Evolutionary conservation across 257 asterid genomes (phyloP), one percentile per base, ranked within the genome.

Genomic region (Ocimum tenuiflorum): DNA sequence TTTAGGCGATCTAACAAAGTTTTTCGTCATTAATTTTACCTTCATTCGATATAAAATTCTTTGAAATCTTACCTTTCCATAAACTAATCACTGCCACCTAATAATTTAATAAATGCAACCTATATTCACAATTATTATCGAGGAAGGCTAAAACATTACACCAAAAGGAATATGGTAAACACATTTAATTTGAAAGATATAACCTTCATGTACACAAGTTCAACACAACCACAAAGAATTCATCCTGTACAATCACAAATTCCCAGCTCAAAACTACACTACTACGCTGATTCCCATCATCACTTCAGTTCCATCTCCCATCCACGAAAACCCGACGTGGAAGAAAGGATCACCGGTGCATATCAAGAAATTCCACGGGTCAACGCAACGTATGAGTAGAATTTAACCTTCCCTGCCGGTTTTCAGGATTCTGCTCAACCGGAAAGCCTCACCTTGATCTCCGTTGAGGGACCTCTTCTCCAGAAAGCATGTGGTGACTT

Each of bases 361-460:
- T 43, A 68, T 58, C 53, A 19, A 36, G 35, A 7, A 23, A 27
- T 20, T 45, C 38, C 45, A 57, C 5, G 42, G 39, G 10, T n/a
- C 14, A 56, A 54, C 14, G 11, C 20, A 18, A 35, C 8, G 50
- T 13, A n/a, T 29, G 7, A 18, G 33, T 65, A 33, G 67, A 22
- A 8, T 31, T 63, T 68, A 81, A 24, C 58, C 73, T 73, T 78
- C 82, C 76, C 69, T 75, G 65, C 82, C 75, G 60, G 75, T 83
- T 47, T 80, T 65, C 29, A 92, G 88, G 67, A 89, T 73, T 73
- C 82, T 75, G 68, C 80, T 80, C 69, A 92, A 78, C 35, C 79
- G 79, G 81, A 92, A 89, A 68, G 82, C 85, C 78, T 92, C 99
- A 10, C 97, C 97, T 15, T 88, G 88, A 75, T 82, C 94, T 11